These are phyloP conservation scores for Chenopodium berlandieri DNA, from an alignment of 148 eudicot species.

Conservation along the genomic window DNA sequence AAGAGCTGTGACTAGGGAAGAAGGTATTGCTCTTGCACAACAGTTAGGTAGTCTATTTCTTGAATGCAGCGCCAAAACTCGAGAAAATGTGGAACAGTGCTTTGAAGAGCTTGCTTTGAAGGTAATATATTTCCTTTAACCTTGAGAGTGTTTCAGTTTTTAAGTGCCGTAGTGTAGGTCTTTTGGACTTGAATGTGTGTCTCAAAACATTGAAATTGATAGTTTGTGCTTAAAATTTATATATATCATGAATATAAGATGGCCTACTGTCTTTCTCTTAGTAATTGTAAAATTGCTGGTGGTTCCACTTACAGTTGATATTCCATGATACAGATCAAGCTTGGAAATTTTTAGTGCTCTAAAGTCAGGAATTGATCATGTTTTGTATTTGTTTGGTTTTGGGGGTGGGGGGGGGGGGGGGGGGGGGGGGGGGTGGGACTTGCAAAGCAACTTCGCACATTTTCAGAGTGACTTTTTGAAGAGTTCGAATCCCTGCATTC, in stretches of 20 bases:
- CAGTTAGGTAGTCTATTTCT: conserved; percentile 76
- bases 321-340: not conserved
- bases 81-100: conserved; percentile 85
- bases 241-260: too few species aligned
- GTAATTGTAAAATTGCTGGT: not conserved
- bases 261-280: not conserved
- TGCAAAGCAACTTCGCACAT: too few species aligned
- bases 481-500: not conserved
- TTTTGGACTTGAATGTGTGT: not conserved
- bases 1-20: conserved; percentile 84
- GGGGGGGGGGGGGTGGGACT: not conserved
- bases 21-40: conserved; percentile 82
- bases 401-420: not conserved
- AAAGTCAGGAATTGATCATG: not conserved
- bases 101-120: conserved; percentile 88
- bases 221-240: not conserved
- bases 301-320: not conserved
- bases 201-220: not conserved
- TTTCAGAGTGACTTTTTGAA: not conserved
- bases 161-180: not conserved
- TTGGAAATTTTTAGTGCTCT: not conserved
- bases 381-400: not conserved
- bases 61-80: conserved; percentile 92
- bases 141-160: not conserved
- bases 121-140: conserved; percentile 36